These are phyloP conservation scores for Trichoderma afroharzianum DNA, from an alignment of 2,329 filamentous ascomycete genomes.

Conservation along the genomic window DNA sequence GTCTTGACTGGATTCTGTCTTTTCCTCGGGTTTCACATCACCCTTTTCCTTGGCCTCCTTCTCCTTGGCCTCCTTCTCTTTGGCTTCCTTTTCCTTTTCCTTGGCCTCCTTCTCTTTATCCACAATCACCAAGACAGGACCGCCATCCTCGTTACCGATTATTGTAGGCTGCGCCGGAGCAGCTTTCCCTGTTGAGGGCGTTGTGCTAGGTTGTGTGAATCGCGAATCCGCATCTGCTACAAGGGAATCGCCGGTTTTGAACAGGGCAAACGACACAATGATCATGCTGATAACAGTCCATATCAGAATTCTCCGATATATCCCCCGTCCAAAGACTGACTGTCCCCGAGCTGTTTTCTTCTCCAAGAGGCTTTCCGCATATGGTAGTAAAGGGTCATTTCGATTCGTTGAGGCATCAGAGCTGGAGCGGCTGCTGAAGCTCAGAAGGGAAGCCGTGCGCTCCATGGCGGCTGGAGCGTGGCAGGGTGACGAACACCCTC, in stretches of 20 bases:
- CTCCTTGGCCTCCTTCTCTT: background rate
- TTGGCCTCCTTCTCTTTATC: conserved; percentile 6
- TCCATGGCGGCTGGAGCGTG: conserved; percentile 24
- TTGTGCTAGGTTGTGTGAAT: background rate
- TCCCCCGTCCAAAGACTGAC: conserved; percentile 47
- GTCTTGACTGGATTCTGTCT: background rate
- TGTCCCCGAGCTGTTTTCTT: conserved; percentile 41
- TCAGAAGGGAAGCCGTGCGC: conserved; percentile 30
- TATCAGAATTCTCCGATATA: conserved; percentile 50
- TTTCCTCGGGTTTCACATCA: background rate
- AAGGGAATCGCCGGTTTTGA: conserved; percentile 30
- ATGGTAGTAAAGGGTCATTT: conserved; percentile 35
- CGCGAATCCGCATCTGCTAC: conserved; percentile 12
- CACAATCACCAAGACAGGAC: conserved; percentile 10
- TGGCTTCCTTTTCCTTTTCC: background rate
- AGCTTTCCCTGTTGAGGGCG: background rate
- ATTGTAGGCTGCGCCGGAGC: conserved; percentile 7
- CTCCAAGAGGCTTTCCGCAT: conserved; percentile 30
- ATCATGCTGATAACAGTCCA: conserved; percentile 44
- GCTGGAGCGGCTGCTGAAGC: conserved; percentile 35
- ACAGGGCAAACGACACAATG: conserved; percentile 40
- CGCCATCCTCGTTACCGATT: conserved; percentile 9
- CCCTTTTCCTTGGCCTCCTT: background rate
- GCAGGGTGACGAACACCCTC: conserved; percentile 10
- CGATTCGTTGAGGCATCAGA: conserved; percentile 29